Conservation (phyloP, 2,329 filamentous ascomycete species). For the Lachnellula arida region DNA sequence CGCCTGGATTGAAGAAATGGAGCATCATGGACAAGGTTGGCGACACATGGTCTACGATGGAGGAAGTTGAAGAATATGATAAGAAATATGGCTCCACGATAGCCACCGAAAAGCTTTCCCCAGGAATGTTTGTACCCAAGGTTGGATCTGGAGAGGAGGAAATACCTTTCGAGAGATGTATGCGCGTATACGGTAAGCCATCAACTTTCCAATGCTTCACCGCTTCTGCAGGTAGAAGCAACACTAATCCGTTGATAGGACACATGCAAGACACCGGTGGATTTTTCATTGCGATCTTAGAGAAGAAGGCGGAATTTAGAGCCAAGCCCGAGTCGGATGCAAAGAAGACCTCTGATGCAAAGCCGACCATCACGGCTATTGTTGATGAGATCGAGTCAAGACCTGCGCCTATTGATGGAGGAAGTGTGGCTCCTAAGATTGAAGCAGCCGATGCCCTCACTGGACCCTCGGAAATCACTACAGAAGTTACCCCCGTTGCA, state of each 20-base stretch:
- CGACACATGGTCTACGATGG: constrained; percentile 74
- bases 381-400: constrained; percentile 38
- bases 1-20: constrained; percentile 75
- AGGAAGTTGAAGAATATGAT: constrained; percentile 69
- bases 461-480: constrained; percentile 18
- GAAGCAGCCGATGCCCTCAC: constrained; percentile 29
- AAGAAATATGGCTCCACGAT: constrained; percentile 54
- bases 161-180: constrained; percentile 82
- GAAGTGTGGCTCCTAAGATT: constrained; percentile 28
- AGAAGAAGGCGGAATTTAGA: constrained; percentile 85
- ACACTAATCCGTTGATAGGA: constrained; percentile 31
- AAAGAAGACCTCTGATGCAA: constrained; percentile 42
- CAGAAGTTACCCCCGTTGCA: constrained; percentile 28
- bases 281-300: constrained; percentile 94
- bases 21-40: constrained; percentile 85
- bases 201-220: background rate
- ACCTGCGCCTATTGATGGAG: constrained; percentile 28
- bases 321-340: constrained; percentile 63
- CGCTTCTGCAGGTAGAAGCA: background rate
- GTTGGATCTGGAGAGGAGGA: constrained; percentile 48
- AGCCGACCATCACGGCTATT: constrained; percentile 33
- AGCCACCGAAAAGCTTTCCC: constrained; percentile 62
- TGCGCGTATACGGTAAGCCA: constrained; percentile 73
- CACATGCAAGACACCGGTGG: constrained; percentile 94
- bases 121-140: constrained; percentile 77